Evolutionary conservation across 306 rosid species (phyloP).

Genomic region (Lupinus albus): DNA sequence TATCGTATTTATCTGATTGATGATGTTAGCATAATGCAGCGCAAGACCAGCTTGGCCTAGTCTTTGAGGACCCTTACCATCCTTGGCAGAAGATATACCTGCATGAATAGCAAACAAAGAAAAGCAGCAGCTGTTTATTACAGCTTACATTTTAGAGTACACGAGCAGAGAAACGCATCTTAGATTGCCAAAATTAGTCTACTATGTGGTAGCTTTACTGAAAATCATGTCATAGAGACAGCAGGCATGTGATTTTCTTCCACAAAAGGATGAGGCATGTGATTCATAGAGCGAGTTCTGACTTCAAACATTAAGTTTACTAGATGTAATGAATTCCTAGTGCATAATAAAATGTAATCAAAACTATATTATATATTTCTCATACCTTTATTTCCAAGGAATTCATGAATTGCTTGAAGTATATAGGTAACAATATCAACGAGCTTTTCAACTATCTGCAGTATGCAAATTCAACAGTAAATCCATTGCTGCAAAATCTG

Average conservation of each 20-base stretch:
- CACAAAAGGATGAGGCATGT: constrained; percentile 1
- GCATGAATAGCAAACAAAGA: constrained; percentile 33
- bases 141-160: constrained; percentile 16
- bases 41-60: constrained; percentile 91
- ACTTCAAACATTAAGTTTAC: constrained; percentile 25
- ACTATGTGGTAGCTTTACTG: background rate
- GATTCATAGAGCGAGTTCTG: background rate
- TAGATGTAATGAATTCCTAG: constrained; percentile 12
- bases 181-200: background rate
- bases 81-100: constrained; percentile 46
- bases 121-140: constrained; percentile 17
- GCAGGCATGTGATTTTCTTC: constrained; percentile 25
- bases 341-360: constrained; percentile 23
- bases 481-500: constrained; percentile 13
- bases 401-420: constrained; percentile 67
- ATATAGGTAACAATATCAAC: constrained; percentile 63
- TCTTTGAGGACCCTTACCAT: constrained; percentile 53
- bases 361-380: background rate
- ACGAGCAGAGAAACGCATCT: constrained; percentile 4
- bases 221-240: constrained; percentile 17
- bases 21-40: constrained; percentile 86
- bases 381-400: constrained; percentile 72
- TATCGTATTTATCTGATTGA: constrained; percentile 76
- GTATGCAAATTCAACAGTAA: constrained; percentile 41
- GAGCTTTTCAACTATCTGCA: constrained; percentile 93